Percentiles rank a stretch among this genome's conserved stretches.
Conservation (phyloP, 1,284 basidiomycete species). For the Sporisorium iseilematis-ciliati region DNA sequence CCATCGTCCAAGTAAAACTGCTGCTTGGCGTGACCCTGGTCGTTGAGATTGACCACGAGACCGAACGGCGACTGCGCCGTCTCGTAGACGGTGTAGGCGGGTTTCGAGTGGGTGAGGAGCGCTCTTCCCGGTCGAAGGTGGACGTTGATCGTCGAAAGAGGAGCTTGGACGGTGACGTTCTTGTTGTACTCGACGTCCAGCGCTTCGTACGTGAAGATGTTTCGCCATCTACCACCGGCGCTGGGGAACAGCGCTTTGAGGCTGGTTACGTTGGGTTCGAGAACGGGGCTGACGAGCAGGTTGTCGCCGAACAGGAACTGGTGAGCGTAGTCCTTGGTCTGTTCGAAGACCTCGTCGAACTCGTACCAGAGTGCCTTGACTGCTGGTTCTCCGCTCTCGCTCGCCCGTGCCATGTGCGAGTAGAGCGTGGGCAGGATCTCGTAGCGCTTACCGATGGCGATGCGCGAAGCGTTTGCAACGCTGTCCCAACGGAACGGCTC, state of each 20-base stretch:
- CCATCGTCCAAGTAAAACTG: slow-evolving; percentile 78
- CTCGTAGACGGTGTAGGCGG: slow-evolving; percentile 51
- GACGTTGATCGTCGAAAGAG: slow-evolving; percentile 62
- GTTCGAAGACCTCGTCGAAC: slow-evolving; percentile 46
- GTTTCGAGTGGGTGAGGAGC: slow-evolving; percentile 44
- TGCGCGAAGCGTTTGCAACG: slow-evolving; percentile 52
- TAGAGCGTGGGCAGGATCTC: slow-evolving; percentile 51
- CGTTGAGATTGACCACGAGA: slow-evolving; percentile 71
- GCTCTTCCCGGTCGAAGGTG: slow-evolving; percentile 48
- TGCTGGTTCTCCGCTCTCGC: slow-evolving; percentile 41
- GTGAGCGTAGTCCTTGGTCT: slow-evolving; percentile 42
- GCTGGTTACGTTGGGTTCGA: slow-evolving; percentile 52
- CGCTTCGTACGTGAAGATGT: slow-evolving; percentile 79
- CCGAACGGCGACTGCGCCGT: slow-evolving; percentile 36
- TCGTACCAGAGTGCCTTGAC: slow-evolving; percentile 55
- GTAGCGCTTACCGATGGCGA: slow-evolving; percentile 50
- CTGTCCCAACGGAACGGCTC: slow-evolving; percentile 55
- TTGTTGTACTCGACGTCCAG: slow-evolving; percentile 71
- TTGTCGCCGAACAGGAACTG: slow-evolving; percentile 56
- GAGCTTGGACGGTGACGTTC: slow-evolving; percentile 72
- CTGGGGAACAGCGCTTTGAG: slow-evolving; percentile 66
- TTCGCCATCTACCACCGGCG: slow-evolving; percentile 74
- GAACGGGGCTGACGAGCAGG: slow-evolving; percentile 46
- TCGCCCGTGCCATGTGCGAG: slow-evolving; percentile 35
- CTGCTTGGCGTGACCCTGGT: slow-evolving; percentile 73